These are phyloP conservation scores for Sicyos edulis DNA, from an alignment of 306 rosid genomes.

Conservation along the genomic window DNA sequence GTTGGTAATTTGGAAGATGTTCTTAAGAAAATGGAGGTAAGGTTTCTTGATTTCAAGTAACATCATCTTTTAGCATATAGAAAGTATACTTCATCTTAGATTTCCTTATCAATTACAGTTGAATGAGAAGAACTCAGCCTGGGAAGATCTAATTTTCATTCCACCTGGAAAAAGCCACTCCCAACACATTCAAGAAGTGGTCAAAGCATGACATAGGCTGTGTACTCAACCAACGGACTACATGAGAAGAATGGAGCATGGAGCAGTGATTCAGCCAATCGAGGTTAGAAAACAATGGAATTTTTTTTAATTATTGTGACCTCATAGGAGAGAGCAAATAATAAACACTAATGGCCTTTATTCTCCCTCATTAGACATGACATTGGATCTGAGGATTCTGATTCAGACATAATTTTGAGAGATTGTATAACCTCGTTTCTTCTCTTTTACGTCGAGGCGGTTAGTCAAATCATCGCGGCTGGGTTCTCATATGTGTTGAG, in stretches of 20 bases:
- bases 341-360: not conserved
- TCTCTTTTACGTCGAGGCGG: not conserved
- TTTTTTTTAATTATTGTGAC: not conserved
- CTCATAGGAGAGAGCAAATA: not conserved
- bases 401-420: constrained; percentile 7
- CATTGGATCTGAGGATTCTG: constrained; percentile 1
- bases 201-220: constrained; percentile 36
- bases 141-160: constrained; percentile 95
- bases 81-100: not conserved
- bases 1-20: constrained; percentile 94
- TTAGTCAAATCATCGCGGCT: not conserved
- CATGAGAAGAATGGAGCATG: constrained; percentile 19
- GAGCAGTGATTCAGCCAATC: constrained; percentile 19
- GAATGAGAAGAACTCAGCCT: constrained; percentile 68
- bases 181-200: constrained; percentile 74
- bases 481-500: not conserved
- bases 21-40: constrained; percentile 91
- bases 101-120: constrained; percentile 40
- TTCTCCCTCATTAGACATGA: constrained; percentile 14
- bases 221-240: constrained; percentile 8
- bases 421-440: not conserved
- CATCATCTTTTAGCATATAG: not conserved
- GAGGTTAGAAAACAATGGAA: constrained; percentile 4
- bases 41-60: constrained; percentile 15
- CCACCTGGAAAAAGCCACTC: constrained; percentile 88